These are phyloP conservation scores for Phoma herbarum DNA, from an alignment of 2,329 filamentous ascomycete genomes.

Conservation along the genomic window DNA sequence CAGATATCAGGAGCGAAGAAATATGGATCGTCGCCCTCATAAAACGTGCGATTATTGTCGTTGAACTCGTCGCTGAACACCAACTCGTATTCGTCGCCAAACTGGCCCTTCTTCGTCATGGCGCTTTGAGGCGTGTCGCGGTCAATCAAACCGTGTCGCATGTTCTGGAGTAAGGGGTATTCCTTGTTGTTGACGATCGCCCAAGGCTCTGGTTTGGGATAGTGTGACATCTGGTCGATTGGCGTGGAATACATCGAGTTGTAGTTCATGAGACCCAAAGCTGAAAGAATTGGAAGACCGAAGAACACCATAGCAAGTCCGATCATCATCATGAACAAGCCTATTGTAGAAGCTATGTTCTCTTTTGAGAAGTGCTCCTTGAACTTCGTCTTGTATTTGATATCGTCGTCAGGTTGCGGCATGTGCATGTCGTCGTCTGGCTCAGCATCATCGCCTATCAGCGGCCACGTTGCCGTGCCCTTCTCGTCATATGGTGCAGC, in stretches of 20 bases:
- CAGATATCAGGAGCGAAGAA: slow-evolving; percentile 63
- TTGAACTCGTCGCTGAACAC: slow-evolving; percentile 68
- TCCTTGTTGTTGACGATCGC: slow-evolving; percentile 58
- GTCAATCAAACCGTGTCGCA: slow-evolving; percentile 60
- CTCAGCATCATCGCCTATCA: slow-evolving; percentile 61
- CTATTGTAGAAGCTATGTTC: slow-evolving; percentile 55
- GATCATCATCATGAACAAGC: slow-evolving; percentile 56
- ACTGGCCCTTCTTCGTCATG: slow-evolving; percentile 56
- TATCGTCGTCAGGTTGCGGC: slow-evolving; percentile 61
- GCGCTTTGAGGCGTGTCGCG: slow-evolving; percentile 60
- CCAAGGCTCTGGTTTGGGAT: slow-evolving; percentile 50
- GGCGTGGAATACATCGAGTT: slow-evolving; percentile 53
- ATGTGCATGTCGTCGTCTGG: slow-evolving; percentile 64
- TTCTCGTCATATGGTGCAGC: slow-evolving; percentile 55
- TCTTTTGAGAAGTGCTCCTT: slow-evolving; percentile 57
- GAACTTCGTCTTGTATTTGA: slow-evolving; percentile 53
- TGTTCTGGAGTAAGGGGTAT: slow-evolving; percentile 59
- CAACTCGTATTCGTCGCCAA: slow-evolving; percentile 57
- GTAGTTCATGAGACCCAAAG: slow-evolving; percentile 52
- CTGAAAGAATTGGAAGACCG: slow-evolving; percentile 60
- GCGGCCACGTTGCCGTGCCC: slow-evolving; percentile 53
- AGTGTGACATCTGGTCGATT: slow-evolving; percentile 51
- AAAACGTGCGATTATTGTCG: slow-evolving; percentile 62
- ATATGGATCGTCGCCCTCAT: slow-evolving; percentile 65
- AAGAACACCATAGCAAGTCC: slow-evolving; percentile 62